Evolutionary conservation across 2,329 filamentous ascomycete species (phyloP), one percentile per base, ranked within the genome.

Genomic region (Penicillium hesseltinei): DNA sequence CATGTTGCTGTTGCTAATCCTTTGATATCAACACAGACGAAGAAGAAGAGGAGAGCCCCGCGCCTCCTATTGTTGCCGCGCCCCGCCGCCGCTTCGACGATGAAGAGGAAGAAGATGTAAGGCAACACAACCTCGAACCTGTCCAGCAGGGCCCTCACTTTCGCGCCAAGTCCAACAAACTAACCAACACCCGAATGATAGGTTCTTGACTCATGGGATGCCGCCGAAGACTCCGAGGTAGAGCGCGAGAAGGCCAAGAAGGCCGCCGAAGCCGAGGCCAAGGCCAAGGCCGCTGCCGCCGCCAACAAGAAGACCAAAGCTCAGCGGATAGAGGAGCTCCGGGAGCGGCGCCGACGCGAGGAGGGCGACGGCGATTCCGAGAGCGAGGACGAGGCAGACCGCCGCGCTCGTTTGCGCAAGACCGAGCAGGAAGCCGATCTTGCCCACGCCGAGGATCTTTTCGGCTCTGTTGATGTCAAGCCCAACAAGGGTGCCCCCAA

Each of bases 121-220:
- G 80, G 71, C 42, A 35, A 45, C n/a, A 19, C 35, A n/a, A 19
- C 51, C 25, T 31, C 46, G 21, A 49, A 36, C 33, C 45, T 40
- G 47, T 53, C 33, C 35, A 49, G 19, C 40, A 25, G 17, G 33
- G 36, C 17, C 25, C 47, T n/a, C 33, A 10, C 51, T 23, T 29
- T 25, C 56, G 36, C 58, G 47, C 38, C 21, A 48, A 45, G 11
- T 13, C 27, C 29, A 45, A n/a, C 21, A 52, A 33, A 51, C 45
- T 51, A 17, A 52, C 44, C 29, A 43, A 43, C 13, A 17, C 43
- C 21, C 11, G 21, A 44, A 57, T 13, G 2, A 45, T 63, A 96
- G 88, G 91, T 97, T 56, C 85, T 97, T 71, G 94, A 99, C 59
- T 93, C 91, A 35, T 99, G 94, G 94, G 92, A 97, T 71, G 93